Evolutionary conservation across 164 flowering plant species (phyloP), one percentile per base, ranked within the genome.

Genomic region (Saururus chinensis): DNA sequence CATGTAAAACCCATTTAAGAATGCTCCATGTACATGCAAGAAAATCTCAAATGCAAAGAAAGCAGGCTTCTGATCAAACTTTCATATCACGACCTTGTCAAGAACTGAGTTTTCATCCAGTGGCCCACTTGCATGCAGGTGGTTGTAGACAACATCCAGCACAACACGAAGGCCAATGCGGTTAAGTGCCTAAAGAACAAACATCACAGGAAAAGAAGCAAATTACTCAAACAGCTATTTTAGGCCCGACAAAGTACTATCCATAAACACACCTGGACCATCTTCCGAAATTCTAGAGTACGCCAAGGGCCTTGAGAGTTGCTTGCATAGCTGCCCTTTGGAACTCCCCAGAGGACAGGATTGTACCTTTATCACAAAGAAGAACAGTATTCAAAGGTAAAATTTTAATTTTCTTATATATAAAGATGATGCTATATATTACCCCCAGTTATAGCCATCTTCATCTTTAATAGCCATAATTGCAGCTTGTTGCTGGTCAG

Each of bases 391-490:
- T 45, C 19, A 37, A 4, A 54, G 45, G 21, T 52, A 13, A 25
- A 6, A 20, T n/a, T 19, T 24, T 13, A 13, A 41, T 13, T 41
- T 8, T 2, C 0, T 8, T 41, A 9, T 2, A 54, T 1, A 21
- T 6, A 54, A 60, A 9, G 7, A 37, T 20, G 13, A 25, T 58
- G 19, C 51, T 65, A 22, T 60, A 65, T 64, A 41, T 64, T 75
- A 89, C 97, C 98, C 98, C 98, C 96, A 93, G 65, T 93, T 93
- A 74, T 81, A 93, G 13, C 85, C 96, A 78, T 93, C 98, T 58
- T 80, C 82, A 59, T 93, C 71, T 71, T 88, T 84, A 64, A 88
- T 80, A 37, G 87, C 79, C 49, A 84, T 75, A 52, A 93, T 77
- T 56, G 70, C 78, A 75, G 84, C 86, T 71, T 93, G 97, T 74